Evolutionary conservation across 1,139 yeast species (phyloP).

Genomic region (Scheffersomyces lignicola): DNA sequence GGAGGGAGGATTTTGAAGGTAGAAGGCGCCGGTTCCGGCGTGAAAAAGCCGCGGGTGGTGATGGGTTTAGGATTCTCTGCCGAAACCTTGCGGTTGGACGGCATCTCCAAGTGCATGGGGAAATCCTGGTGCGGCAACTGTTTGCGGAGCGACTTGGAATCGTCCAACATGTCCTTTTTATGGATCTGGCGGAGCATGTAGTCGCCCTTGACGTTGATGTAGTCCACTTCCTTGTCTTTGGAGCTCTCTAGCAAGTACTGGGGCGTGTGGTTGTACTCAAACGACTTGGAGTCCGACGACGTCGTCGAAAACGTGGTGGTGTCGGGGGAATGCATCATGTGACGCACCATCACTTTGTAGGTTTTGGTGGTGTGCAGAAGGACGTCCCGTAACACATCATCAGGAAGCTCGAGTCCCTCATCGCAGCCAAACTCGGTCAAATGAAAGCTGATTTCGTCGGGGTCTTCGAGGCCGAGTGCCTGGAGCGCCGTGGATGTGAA

Average conservation of each 20-base stretch:
- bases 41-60: not conserved
- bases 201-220: constrained; percentile 55
- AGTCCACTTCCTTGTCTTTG: constrained; percentile 47
- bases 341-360: constrained; percentile 46
- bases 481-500: constrained; percentile 39
- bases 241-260: constrained; percentile 50
- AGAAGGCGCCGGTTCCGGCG: not conserved
- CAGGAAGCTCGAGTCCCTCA: constrained; percentile 57
- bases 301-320: constrained; percentile 40
- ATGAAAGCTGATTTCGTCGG: constrained; percentile 51
- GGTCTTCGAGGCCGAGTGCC: constrained; percentile 40
- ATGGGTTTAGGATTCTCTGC: not conserved
- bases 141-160: not conserved
- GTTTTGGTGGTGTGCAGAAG: constrained; percentile 33
- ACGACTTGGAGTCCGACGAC: constrained; percentile 51
- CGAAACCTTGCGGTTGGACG: not conserved
- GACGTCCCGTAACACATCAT: constrained; percentile 39
- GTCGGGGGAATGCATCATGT: constrained; percentile 36
- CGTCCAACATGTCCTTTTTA: not conserved
- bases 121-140: constrained; percentile 1
- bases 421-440: constrained; percentile 72
- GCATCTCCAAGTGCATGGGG: constrained; percentile 4
- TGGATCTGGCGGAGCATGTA: constrained; percentile 2
- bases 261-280: constrained; percentile 55
- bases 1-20: constrained; percentile 22